A percentile compares a stretch with the other conserved stretches of the same genome.
phyloP scores from a whole-genome alignment of 768 basidiomycete species.

The Boletus pseudopeckii region DNA sequence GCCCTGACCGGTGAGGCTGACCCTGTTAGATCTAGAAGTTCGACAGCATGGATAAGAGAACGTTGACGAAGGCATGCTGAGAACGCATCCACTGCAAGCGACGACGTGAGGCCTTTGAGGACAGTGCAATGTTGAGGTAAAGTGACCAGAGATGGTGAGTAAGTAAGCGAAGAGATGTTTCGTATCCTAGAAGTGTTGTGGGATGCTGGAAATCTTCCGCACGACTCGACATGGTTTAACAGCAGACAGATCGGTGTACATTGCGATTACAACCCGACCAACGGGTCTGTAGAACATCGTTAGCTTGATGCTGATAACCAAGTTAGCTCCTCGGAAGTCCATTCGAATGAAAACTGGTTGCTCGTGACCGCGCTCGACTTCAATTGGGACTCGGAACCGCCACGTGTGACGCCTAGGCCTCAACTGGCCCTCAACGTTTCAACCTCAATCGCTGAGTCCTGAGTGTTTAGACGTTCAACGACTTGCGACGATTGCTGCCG shows the following conservation, averaged over 20 bases:
- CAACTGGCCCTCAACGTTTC: no score
- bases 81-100: not conserved
- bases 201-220: constrained; percentile 4
- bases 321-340: no score
- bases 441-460: no score
- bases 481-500: not conserved
- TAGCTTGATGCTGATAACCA: no score
- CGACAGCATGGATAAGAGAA: constrained; percentile 17
- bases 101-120: not conserved
- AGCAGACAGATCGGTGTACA: not conserved
- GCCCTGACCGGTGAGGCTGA: no score
- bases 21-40: constrained; percentile 23
- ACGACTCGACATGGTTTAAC: not conserved
- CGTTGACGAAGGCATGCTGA: constrained; percentile 3
- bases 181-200: not conserved
- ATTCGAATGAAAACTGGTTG: no score
- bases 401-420: no score
- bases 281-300: no score
- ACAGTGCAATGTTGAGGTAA: not conserved
- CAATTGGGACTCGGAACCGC: no score
- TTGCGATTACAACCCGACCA: no score
- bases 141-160: not conserved
- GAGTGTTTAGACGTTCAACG: not conserved
- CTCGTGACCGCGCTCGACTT: no score
- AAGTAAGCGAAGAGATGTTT: not conserved